Conservation (phyloP, 2,329 filamentous ascomycete genomes). For the Colletotrichum liaoningense region DNA sequence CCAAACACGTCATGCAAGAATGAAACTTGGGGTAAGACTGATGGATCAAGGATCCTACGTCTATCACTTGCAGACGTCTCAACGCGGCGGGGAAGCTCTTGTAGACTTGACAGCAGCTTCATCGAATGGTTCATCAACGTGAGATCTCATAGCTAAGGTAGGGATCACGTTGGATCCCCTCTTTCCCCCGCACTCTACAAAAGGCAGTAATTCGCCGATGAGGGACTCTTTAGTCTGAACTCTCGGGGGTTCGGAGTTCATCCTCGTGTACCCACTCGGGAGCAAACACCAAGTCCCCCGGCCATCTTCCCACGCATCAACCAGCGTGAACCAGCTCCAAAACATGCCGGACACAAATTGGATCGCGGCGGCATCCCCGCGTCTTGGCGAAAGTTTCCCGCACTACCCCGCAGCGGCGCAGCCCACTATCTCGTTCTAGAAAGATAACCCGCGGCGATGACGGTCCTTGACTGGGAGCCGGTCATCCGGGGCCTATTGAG, state of each 20-base stretch:
- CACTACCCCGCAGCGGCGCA: constrained; percentile 27
- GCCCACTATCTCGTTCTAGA: not conserved
- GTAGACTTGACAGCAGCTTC: not conserved
- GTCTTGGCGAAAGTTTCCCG: constrained; percentile 25
- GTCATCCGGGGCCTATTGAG: constrained; percentile 6
- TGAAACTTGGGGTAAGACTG: constrained; percentile 4
- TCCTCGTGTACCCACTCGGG: not conserved
- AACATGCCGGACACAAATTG: constrained; percentile 3
- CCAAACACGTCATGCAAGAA: constrained; percentile 21
- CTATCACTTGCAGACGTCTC: not conserved
- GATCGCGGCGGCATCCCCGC: constrained; percentile 18
- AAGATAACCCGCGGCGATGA: constrained; percentile 30
- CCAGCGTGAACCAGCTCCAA: not conserved
- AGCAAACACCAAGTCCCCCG: not conserved
- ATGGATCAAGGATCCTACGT: not conserved
- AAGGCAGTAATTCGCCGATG: constrained; percentile 11
- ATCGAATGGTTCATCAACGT: not conserved
- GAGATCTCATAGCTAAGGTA: not conserved
- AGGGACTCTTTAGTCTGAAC: not conserved
- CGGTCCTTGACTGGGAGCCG: not conserved
- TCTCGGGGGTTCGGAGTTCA: constrained; percentile 27
- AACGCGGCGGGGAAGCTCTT: not conserved
- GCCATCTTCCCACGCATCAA: not conserved
- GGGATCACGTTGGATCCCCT: not conserved
- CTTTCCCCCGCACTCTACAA: constrained; percentile 9